Percentiles rank a stretch among this genome's conserved stretches.
Conservation (phyloP, 2,329 filamentous ascomycete species). For the Endoconidiophora polonica region DNA sequence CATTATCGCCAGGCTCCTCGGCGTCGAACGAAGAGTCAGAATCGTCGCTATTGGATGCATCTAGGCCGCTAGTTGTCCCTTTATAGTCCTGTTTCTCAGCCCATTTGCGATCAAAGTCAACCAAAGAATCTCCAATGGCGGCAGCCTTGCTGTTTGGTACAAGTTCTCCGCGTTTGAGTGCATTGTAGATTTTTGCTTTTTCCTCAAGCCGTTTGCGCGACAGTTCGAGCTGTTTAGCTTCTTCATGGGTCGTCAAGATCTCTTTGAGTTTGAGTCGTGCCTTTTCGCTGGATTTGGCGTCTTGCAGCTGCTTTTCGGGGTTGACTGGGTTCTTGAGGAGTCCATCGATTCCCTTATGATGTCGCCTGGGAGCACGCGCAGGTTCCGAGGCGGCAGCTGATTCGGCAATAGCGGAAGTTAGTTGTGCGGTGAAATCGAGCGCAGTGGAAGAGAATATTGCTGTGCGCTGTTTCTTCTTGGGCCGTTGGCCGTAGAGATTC, state of each 20-base stretch:
- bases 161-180: slow-evolving; percentile 80
- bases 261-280: slow-evolving; percentile 25
- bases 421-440: slow-evolving; percentile 74
- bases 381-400: slow-evolving; percentile 23
- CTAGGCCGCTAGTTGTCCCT: slow-evolving; percentile 23
- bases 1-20: slow-evolving; percentile 26
- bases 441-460: slow-evolving; percentile 55
- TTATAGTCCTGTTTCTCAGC: slow-evolving; percentile 45
- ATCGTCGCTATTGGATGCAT: slow-evolving; percentile 23
- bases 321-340: slow-evolving; percentile 1
- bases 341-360: not conserved
- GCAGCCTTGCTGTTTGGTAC: slow-evolving; percentile 44
- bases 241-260: slow-evolving; percentile 24
- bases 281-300: slow-evolving; percentile 31
- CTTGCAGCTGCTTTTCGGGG: slow-evolving; percentile 17
- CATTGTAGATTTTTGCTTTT: slow-evolving; percentile 75
- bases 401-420: slow-evolving; percentile 62
- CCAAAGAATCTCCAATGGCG: slow-evolving; percentile 39
- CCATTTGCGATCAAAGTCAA: slow-evolving; percentile 97
- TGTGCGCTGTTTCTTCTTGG: slow-evolving; percentile 51
- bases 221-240: slow-evolving; percentile 50
- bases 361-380: not conserved
- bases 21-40: slow-evolving; percentile 11
- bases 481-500: slow-evolving; percentile 60
- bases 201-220: slow-evolving; percentile 72